phyloP scores from a whole-genome alignment of 2,329 filamentous ascomycete genomes.

The Phyllachora maydis region DNA sequence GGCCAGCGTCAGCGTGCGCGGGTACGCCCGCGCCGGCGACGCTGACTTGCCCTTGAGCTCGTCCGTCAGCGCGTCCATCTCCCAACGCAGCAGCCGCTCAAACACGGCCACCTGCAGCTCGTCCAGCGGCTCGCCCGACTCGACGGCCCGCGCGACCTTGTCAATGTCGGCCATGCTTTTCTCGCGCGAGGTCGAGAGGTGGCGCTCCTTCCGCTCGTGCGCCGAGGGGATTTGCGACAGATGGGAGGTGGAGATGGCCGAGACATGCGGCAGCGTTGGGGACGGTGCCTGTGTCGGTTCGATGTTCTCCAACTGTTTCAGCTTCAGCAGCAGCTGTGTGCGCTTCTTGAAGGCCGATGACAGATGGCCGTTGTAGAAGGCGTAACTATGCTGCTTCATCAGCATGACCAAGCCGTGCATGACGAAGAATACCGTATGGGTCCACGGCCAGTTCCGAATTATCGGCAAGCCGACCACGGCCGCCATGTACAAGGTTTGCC shows the following conservation, averaged over 20 bases:
- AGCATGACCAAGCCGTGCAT: conserved; percentile 55
- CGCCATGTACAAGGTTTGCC: conserved; percentile 45
- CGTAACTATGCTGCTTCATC: conserved; percentile 71
- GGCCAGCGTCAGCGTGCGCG: conserved; percentile 41
- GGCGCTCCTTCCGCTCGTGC: conserved; percentile 17
- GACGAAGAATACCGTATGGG: conserved; percentile 59
- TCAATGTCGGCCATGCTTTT: conserved; percentile 25
- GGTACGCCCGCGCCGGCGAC: conserved; percentile 30
- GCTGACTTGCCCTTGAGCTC: conserved; percentile 45
- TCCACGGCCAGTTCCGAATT: conserved; percentile 63
- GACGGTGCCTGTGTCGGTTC: conserved; percentile 22
- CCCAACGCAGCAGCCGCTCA: conserved; percentile 41
- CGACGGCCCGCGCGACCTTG: conserved; percentile 38
- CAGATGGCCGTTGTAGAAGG: conserved; percentile 59
- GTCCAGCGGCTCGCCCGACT: conserved; percentile 37
- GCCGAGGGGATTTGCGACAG: conserved; percentile 19
- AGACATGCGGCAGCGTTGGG: conserved; percentile 16
- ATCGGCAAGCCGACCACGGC: conserved; percentile 44
- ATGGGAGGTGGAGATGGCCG: conserved; percentile 22
- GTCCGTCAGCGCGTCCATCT: conserved; percentile 41
- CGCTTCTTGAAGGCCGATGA: conserved; percentile 36
- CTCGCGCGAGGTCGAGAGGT: conserved; percentile 14
- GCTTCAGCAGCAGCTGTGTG: conserved; percentile 17
- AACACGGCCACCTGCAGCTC: conserved; percentile 41
- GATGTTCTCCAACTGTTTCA: conserved; percentile 36